These are phyloP conservation scores for Eudorina sp. DNA, from an alignment of 139 green algal genomes.

Conservation along the genomic window DNA sequence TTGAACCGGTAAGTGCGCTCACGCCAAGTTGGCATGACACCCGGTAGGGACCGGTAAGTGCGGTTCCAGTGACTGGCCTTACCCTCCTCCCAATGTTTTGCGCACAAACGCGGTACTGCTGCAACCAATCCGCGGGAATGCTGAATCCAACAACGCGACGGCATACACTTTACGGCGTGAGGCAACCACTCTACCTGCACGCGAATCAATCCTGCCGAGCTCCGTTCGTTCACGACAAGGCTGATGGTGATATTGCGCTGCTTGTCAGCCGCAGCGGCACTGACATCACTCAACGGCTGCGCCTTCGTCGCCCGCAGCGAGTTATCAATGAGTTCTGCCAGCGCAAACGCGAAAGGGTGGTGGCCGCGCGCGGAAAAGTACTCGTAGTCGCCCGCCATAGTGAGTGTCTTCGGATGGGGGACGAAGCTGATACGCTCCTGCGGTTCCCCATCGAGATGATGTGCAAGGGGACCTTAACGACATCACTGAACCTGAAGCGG, in stretches of 20 bases:
- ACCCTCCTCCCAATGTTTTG: too few relatives aligned
- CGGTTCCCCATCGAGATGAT: neutral
- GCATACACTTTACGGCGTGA: too few relatives aligned
- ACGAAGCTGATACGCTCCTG: conserved; percentile 82
- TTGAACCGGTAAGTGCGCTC: too few relatives aligned
- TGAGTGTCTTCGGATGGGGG: conserved; percentile 89
- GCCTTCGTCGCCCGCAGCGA: conserved; percentile 75
- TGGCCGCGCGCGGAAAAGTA: conserved; percentile 85
- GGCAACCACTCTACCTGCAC: conserved; percentile 46
- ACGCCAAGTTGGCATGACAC: too few relatives aligned
- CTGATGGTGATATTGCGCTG: conserved; percentile 68
- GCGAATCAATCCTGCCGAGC: conserved; percentile 28
- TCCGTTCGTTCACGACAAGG: conserved; percentile 59
- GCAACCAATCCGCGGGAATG: too few relatives aligned
- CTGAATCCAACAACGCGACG: too few relatives aligned
- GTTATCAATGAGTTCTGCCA: conserved; percentile 90
- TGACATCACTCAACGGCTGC: neutral
- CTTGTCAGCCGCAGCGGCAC: neutral
- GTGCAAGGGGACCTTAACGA: neutral
- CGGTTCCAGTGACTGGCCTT: too few relatives aligned
- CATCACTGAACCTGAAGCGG: too few relatives aligned
- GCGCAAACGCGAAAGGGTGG: conserved; percentile 82
- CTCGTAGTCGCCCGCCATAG: conserved; percentile 87
- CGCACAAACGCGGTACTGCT: too few relatives aligned
- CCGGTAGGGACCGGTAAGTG: too few relatives aligned